A percentile compares a stretch with the other conserved stretches of the same genome.
phyloP scores from a whole-genome alignment of 2,329 filamentous ascomycete genomes.

The Knufia fluminis region DNA sequence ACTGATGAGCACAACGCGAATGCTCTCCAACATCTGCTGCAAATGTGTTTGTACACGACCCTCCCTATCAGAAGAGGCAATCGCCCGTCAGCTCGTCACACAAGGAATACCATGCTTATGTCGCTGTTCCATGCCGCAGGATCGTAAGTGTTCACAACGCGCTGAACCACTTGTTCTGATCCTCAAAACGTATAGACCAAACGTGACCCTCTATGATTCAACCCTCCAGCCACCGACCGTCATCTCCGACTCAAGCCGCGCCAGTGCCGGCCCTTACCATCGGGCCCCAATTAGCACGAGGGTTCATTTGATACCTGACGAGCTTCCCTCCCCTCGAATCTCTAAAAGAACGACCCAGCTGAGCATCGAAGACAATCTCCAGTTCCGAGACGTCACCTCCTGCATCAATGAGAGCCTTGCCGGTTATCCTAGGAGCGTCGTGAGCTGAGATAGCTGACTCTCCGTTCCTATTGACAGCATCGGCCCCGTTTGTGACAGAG shows the following conservation, averaged over 20 bases:
- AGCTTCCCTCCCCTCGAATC: slow-evolving; percentile 60
- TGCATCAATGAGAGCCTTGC: slow-evolving; percentile 13
- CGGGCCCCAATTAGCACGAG: slow-evolving; percentile 87
- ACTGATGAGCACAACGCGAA: too few species aligned
- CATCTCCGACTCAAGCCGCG: neutral
- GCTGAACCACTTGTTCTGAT: too few species aligned
- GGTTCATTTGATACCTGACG: slow-evolving; percentile 83
- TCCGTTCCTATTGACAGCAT: slow-evolving; percentile 14
- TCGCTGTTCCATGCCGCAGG: too few species aligned
- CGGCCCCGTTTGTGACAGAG: slow-evolving; percentile 21
- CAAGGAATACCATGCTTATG: too few species aligned
- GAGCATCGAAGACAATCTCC: slow-evolving; percentile 69
- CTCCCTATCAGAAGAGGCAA: too few species aligned
- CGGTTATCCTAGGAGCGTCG: slow-evolving; percentile 20
- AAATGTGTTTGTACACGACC: too few species aligned
- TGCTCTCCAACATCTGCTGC: too few species aligned
- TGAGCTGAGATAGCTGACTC: slow-evolving; percentile 21
- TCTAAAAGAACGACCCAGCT: slow-evolving; percentile 68
- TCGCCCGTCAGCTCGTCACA: too few species aligned
- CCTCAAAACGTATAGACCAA: too few species aligned
- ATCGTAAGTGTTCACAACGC: too few species aligned
- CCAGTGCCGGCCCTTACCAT: slow-evolving; percentile 44
- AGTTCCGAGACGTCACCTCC: slow-evolving; percentile 35
- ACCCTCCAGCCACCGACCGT: too few species aligned
- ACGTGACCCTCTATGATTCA: too few species aligned